These are phyloP conservation scores for Hebeloma cylindrosporum DNA, from an alignment of 768 basidiomycete genomes.

Conservation along the genomic window DNA sequence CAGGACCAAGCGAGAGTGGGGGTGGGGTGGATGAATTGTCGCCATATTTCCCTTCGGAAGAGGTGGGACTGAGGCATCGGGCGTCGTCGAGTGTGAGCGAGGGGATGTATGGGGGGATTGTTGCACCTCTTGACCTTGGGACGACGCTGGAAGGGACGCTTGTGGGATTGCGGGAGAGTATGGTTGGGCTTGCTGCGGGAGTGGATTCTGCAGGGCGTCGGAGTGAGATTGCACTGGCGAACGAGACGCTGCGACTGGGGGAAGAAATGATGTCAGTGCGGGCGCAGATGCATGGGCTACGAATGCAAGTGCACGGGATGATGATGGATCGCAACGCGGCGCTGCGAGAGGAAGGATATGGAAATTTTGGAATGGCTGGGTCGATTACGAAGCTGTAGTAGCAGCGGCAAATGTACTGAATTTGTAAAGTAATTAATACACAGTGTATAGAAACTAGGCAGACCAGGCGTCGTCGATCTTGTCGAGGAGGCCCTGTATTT, in stretches of 20 bases:
- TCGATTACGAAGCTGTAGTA: slow-evolving; percentile 33
- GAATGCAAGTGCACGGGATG: slow-evolving; percentile 79
- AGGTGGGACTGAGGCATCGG: slow-evolving; percentile 9
- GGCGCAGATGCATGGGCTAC: slow-evolving; percentile 68
- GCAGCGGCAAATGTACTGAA: slow-evolving; percentile 6
- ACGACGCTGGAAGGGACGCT: slow-evolving; percentile 66
- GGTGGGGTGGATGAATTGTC: slow-evolving; percentile 12
- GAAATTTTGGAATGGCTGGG: slow-evolving; percentile 11
- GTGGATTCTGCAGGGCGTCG: slow-evolving; percentile 51
- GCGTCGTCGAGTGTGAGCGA: slow-evolving; percentile 9
- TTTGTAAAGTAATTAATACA: slow-evolving; percentile 6
- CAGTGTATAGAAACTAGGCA: slow-evolving; percentile 11
- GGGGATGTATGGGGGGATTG: slow-evolving; percentile 17
- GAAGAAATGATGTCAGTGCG: slow-evolving; percentile 74
- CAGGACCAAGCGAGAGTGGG: slow-evolving; percentile 26
- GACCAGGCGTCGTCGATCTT: slow-evolving; percentile 73
- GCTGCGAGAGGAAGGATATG: slow-evolving; percentile 40
- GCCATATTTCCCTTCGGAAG: slow-evolving; percentile 17
- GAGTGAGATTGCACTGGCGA: slow-evolving; percentile 64
- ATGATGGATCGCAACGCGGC: slow-evolving; percentile 76
- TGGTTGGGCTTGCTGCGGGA: slow-evolving; percentile 60
- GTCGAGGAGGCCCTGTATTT: slow-evolving; percentile 82
- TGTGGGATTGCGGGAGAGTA: slow-evolving; percentile 53
- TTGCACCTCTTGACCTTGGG: slow-evolving; percentile 64
- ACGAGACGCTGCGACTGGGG: slow-evolving; percentile 68